Percentiles rank a stretch among this genome's conserved stretches.
Evolutionary conservation across 1,284 basidiomycete species (phyloP).

Genomic region (Xerocomus minutiporus): DNA sequence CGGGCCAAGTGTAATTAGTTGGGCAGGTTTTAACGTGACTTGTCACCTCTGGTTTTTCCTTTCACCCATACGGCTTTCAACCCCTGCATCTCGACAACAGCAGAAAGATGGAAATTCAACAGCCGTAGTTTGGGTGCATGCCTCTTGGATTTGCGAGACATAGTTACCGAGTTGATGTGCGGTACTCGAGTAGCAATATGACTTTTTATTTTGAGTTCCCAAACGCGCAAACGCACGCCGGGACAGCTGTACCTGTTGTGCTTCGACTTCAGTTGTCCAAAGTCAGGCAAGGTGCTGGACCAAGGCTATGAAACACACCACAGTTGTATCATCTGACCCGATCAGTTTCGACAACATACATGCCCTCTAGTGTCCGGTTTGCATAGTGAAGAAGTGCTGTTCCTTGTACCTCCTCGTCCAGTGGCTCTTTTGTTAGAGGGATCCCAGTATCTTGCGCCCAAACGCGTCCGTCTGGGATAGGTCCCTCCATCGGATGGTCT

Average conservation of each 20-base stretch:
- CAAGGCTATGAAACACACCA: constrained; percentile 5
- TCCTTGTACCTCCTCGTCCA: constrained; percentile 34
- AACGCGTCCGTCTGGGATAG: constrained; percentile 44
- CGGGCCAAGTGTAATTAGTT: too few species aligned
- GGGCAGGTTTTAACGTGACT: too few species aligned
- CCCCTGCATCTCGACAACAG: too few species aligned
- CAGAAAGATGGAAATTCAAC: too few species aligned
- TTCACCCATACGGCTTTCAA: too few species aligned
- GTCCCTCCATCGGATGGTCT: constrained; percentile 17
- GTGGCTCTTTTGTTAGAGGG: constrained; percentile 20
- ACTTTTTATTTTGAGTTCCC: too few species aligned
- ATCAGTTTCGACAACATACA: constrained; percentile 46
- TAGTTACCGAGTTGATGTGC: too few species aligned
- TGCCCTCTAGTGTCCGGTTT: constrained; percentile 39
- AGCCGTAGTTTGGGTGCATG: too few species aligned
- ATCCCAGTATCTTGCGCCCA: constrained; percentile 40
- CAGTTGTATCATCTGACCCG: constrained; percentile 32
- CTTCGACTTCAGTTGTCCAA: background rate
- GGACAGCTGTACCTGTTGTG: background rate
- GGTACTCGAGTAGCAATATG: too few species aligned
- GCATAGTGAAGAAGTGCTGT: constrained; percentile 48
- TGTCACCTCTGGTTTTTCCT: too few species aligned
- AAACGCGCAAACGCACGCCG: too few species aligned
- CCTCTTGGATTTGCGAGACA: too few species aligned
- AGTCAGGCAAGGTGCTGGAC: background rate